phyloP scores from a whole-genome alignment of 2,329 filamentous ascomycete genomes.

The Westerdykella aurantiaca region DNA sequence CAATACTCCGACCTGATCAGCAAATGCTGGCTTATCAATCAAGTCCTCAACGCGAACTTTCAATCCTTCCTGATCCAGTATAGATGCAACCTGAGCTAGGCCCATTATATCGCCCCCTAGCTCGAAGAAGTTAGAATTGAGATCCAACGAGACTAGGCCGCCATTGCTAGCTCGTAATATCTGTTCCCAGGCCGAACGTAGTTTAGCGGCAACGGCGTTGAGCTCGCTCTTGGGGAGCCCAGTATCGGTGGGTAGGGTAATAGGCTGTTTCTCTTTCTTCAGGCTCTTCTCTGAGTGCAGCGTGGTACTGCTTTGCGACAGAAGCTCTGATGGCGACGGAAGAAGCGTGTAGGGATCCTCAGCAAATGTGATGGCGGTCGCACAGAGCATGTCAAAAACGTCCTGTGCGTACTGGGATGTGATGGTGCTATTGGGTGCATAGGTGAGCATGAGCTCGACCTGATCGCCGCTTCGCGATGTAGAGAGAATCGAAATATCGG shows the following conservation, averaged over 20 bases:
- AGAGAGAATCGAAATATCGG: conserved; percentile 29
- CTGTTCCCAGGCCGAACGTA: conserved; percentile 26
- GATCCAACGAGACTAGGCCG: conserved; percentile 13
- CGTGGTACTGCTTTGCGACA: conserved; percentile 19
- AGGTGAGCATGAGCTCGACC: conserved; percentile 27
- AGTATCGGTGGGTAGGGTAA: conserved; percentile 21
- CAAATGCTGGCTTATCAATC: conserved; percentile 26
- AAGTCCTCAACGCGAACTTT: conserved; percentile 27
- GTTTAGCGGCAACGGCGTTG: conserved; percentile 16
- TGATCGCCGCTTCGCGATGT: conserved; percentile 17
- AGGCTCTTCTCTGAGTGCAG: conserved; percentile 16
- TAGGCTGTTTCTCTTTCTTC: conserved; percentile 22
- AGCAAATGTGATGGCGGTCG: conserved; percentile 21
- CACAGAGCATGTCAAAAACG: conserved; percentile 36
- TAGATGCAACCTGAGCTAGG: conserved; percentile 26
- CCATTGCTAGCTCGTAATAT: conserved; percentile 25
- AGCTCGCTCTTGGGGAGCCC: conserved; percentile 23
- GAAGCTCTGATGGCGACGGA: conserved; percentile 22
- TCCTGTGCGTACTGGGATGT: conserved; percentile 49
- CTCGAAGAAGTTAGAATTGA: conserved; percentile 30
- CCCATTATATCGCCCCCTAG: conserved; percentile 33
- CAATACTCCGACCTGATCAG: conserved; percentile 25
- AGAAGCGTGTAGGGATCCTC: conserved; percentile 25
- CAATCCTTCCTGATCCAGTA: conserved; percentile 23
- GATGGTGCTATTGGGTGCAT: conserved; percentile 41